These are phyloP conservation scores for Gnaphalium uliginosum DNA, from an alignment of 129 eudicot genomes.

Conservation along the genomic window DNA sequence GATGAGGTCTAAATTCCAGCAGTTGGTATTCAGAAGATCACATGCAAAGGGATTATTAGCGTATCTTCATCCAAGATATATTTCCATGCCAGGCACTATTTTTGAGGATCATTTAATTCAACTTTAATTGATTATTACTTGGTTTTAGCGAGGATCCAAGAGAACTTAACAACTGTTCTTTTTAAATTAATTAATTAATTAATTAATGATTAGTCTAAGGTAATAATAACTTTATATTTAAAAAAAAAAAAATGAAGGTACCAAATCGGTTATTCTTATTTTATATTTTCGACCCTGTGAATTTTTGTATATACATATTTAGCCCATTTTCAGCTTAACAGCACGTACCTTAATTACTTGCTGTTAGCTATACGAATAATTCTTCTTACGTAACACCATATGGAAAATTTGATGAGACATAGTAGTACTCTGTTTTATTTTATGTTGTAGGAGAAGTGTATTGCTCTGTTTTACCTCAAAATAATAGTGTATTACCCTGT, in stretches of 20 bases:
- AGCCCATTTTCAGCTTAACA: not conserved
- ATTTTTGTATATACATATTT: not conserved
- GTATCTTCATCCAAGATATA: slow-evolving; percentile 39
- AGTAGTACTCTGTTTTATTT: not conserved
- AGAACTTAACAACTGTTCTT: slow-evolving; percentile 25
- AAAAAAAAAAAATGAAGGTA: too few species aligned
- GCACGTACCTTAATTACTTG: too few species aligned
- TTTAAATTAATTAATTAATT: slow-evolving; percentile 3
- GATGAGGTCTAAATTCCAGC: slow-evolving; percentile 27
- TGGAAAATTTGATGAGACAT: not conserved
- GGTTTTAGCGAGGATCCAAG: slow-evolving; percentile 26
- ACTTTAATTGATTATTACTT: slow-evolving; percentile 3
- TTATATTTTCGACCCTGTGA: too few species aligned
- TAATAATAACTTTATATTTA: not conserved
- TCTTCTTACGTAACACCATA: too few species aligned
- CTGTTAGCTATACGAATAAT: not conserved
- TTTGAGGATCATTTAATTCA: slow-evolving; percentile 28
- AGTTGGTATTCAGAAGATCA: slow-evolving; percentile 31
- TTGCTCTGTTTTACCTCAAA: not conserved
- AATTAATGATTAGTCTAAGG: slow-evolving; percentile 11
- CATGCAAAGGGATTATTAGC: slow-evolving; percentile 35
- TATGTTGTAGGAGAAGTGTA: not conserved
- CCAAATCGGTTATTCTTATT: too few species aligned
- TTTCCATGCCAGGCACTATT: slow-evolving; percentile 25
- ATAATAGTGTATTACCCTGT: not conserved